Evolutionary conservation across 2,329 filamentous ascomycete genomes (phyloP).

Genomic region (Botrytis aclada): DNA sequence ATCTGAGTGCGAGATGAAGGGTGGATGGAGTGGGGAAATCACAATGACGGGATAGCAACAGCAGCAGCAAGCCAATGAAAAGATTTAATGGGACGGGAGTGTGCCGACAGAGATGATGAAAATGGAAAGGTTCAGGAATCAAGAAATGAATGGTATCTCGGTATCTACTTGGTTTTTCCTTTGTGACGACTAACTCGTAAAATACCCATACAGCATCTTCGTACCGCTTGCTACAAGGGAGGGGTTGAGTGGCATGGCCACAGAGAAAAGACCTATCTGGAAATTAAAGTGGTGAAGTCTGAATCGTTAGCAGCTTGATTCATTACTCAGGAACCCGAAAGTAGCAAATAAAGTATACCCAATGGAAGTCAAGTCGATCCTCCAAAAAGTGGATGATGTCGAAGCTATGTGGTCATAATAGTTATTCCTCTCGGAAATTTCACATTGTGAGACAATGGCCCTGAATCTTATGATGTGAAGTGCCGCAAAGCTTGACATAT

Average conservation of each 20-base stretch:
- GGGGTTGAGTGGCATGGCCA: not conserved
- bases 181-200: not conserved
- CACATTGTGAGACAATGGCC: constrained; percentile 12
- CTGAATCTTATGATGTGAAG: constrained; percentile 14
- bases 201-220: not conserved
- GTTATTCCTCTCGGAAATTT: not conserved
- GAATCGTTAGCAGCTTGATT: not conserved
- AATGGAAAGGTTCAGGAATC: not conserved
- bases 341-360: constrained; percentile 7
- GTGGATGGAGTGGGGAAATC: not conserved
- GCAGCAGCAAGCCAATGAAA: not conserved
- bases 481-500: constrained; percentile 1
- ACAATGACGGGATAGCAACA: not conserved
- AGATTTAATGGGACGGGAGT: not conserved
- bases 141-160: not conserved
- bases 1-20: constrained; percentile 6
- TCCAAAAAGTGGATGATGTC: not conserved
- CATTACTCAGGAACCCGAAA: not conserved
- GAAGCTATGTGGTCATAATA: constrained; percentile 8
- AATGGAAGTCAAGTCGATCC: not conserved
- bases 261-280: not conserved
- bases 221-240: not conserved
- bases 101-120: not conserved
- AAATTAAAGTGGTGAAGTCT: constrained; percentile 12
- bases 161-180: not conserved